Conservation (phyloP, 495 filamentous ascomycete genomes). For the Cryomyces minteri region DNA sequence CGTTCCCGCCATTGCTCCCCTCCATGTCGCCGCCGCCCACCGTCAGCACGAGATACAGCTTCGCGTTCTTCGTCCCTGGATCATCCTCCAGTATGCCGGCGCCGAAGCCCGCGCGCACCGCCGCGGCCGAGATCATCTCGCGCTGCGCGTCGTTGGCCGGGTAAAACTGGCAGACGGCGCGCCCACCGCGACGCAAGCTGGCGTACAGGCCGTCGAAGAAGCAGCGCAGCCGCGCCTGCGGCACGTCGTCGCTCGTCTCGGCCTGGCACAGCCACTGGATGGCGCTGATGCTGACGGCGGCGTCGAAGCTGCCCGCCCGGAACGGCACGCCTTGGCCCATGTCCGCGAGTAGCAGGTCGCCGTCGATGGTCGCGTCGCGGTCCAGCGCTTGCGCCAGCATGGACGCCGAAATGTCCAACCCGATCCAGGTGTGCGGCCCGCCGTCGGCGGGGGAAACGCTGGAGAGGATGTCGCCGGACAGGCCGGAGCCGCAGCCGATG, state of each 20-base stretch:
- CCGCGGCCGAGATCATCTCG: slow-evolving; percentile 74
- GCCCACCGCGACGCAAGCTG: slow-evolving; percentile 63
- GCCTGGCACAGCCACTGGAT: slow-evolving; percentile 98
- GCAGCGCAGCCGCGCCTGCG: slow-evolving; percentile 52
- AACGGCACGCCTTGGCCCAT: slow-evolving; percentile 94
- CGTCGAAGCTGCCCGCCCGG: slow-evolving; percentile 81
- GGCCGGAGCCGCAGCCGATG: slow-evolving; percentile 84
- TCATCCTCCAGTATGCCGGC: slow-evolving; percentile 92
- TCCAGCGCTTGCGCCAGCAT: slow-evolving; percentile 90
- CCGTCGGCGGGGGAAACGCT: slow-evolving; percentile 42
- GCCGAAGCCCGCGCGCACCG: slow-evolving; percentile 85
- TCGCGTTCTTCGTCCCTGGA: slow-evolving; percentile 82
- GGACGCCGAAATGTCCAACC: slow-evolving; percentile 82
- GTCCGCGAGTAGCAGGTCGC: slow-evolving; percentile 80
- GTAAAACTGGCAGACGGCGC: slow-evolving; percentile 94
- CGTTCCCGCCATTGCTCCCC: slow-evolving; percentile 22
- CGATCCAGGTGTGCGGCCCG: slow-evolving; percentile 82
- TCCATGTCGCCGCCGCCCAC: slow-evolving; percentile 64
- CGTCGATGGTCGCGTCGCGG: slow-evolving; percentile 54
- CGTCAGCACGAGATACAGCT: slow-evolving; percentile 84
- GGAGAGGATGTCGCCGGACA: slow-evolving; percentile 85
- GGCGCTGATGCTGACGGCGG: slow-evolving; percentile 82
- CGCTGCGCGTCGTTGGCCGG: slow-evolving; percentile 87
- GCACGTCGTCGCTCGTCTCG: slow-evolving; percentile 64
- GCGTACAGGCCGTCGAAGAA: slow-evolving; percentile 92